A percentile compares a stretch with the other conserved stretches of the same genome.
These are phyloP conservation scores for Candida parachauliodes DNA, from an alignment of 805 yeast genomes.

Conservation along the genomic window DNA sequence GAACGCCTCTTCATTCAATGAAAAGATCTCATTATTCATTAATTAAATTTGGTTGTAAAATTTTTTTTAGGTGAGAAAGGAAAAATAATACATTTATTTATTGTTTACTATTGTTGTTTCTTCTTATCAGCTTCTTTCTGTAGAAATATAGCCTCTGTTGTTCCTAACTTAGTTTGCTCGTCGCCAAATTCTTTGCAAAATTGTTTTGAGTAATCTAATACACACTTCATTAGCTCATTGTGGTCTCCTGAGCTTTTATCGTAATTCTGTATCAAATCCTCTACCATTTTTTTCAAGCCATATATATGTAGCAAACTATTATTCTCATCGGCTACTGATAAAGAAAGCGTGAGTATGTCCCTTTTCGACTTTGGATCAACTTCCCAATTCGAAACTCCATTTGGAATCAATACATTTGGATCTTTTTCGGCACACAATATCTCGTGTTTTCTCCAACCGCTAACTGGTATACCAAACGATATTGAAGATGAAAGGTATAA, in stretches of 20 bases:
- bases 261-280: neutral
- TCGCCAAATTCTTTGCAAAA: constrained; percentile 29
- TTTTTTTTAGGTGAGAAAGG: constrained; percentile 1
- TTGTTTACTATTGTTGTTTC: neutral
- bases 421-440: constrained; percentile 22
- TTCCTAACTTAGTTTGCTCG: constrained; percentile 7
- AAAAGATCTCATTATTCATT: constrained; percentile 2
- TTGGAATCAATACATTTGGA: constrained; percentile 31
- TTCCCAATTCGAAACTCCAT: constrained; percentile 23
- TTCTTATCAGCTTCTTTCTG: constrained; percentile 1
- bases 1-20: constrained; percentile 13
- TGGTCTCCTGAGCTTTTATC: neutral
- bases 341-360: constrained; percentile 29
- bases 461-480: constrained; percentile 28
- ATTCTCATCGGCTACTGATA: constrained; percentile 34
- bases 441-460: constrained; percentile 24
- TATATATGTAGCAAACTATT: constrained; percentile 29
- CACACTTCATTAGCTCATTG: constrained; percentile 18
- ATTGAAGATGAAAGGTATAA: constrained; percentile 30
- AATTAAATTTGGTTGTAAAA: constrained; percentile 3
- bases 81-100: neutral
- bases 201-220: constrained; percentile 20
- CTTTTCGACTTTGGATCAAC: constrained; percentile 4
- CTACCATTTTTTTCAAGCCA: constrained; percentile 16
- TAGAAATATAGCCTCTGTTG: constrained; percentile 1